Evolutionary conservation across 73 alveolate species (phyloP).

Genomic region (Stentor coeruleus): DNA sequence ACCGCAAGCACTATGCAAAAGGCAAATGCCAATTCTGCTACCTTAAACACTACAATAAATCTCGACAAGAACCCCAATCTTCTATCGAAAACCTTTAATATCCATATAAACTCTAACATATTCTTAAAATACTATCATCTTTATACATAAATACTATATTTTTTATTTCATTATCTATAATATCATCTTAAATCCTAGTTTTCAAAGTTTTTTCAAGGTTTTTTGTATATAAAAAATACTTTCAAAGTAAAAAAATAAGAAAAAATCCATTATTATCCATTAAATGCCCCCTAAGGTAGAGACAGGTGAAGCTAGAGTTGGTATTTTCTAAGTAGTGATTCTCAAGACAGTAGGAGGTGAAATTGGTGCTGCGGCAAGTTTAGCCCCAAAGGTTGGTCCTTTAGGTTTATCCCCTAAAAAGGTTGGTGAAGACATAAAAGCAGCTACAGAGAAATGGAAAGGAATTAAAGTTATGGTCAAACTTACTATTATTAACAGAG

Average conservation of each 20-base stretch:
- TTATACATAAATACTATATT: no score
- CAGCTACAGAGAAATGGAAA: conserved; percentile 55
- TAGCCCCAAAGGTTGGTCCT: conserved; percentile 86
- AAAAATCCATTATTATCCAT: neutral
- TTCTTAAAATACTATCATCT: no score
- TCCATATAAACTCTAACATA: no score
- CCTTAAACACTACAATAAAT: conserved; percentile 31
- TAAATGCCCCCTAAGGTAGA: neutral
- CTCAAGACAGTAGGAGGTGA: conserved; percentile 56
- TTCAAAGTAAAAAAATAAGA: neutral
- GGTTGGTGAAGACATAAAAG: conserved; percentile 59
- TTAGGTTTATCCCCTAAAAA: conserved; percentile 82
- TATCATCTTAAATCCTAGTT: no score
- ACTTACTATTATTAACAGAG: conserved; percentile 67
- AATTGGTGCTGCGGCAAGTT: conserved; percentile 69
- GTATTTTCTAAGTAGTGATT: neutral
- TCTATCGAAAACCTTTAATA: neutral
- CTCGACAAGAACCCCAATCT: neutral
- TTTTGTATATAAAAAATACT: no score
- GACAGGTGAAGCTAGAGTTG: neutral
- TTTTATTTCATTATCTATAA: no score
- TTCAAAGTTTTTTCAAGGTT: no score
- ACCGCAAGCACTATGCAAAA: conserved; percentile 69
- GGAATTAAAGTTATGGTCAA: conserved; percentile 70
- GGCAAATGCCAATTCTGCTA: conserved; percentile 77